Percentiles rank a stretch among this genome's conserved stretches.
phyloP scores from a whole-genome alignment of 2,329 filamentous ascomycete genomes.

The Trichoderma gracile region DNA sequence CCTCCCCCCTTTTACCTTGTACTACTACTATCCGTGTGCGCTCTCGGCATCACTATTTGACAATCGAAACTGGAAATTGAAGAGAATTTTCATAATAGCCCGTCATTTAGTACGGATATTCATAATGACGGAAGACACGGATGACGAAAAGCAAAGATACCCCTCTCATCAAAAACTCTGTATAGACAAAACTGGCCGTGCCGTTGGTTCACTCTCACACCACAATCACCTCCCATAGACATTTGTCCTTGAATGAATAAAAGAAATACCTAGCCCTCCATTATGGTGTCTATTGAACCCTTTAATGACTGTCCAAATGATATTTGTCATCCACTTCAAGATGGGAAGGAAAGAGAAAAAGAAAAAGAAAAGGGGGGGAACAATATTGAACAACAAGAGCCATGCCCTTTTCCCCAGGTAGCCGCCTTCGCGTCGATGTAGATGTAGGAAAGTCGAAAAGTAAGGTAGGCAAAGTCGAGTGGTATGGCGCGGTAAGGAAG shows the following conservation, averaged over 20 bases:
- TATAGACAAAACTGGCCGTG: background rate
- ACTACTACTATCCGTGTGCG: background rate
- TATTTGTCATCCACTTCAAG: slow-evolving; percentile 23
- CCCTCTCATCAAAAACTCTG: background rate
- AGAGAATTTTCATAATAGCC: background rate
- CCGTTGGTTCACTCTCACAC: background rate
- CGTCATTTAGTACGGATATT: background rate
- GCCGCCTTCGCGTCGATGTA: background rate
- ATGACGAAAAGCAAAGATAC: slow-evolving; percentile 2
- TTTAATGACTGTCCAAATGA: slow-evolving; percentile 16
- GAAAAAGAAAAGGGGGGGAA: background rate
- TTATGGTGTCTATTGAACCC: slow-evolving; percentile 20
- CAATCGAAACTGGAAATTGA: background rate
- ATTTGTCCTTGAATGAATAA: too few relatives aligned
- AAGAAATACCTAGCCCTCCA: background rate
- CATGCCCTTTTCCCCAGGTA: background rate
- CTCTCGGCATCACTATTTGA: background rate
- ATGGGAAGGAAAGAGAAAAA: background rate
- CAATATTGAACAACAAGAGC: background rate
- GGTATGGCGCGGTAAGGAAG: too few relatives aligned
- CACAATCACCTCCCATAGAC: background rate
- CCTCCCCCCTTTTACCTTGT: background rate
- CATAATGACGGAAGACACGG: background rate
- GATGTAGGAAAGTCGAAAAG: background rate
- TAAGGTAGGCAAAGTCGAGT: too few relatives aligned